Percentiles rank a stretch among this genome's conserved stretches.
These are phyloP conservation scores for cucumber (Cucumis sativus) DNA, from an alignment of 306 rosid species.

Conservation along the genomic window DNA sequence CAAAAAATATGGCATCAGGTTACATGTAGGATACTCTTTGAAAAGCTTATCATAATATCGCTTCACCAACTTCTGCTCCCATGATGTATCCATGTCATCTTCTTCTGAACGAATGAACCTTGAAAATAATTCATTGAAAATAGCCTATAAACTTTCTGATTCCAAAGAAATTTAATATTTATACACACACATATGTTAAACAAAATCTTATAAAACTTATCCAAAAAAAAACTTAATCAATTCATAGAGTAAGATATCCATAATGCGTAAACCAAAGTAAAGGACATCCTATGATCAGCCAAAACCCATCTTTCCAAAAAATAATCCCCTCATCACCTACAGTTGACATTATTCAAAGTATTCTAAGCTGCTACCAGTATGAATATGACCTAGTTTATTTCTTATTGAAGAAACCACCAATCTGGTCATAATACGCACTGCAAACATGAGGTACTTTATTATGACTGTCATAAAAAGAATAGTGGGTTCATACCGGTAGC, in stretches of 20 bases:
- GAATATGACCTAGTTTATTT: neutral
- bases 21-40: slow-evolving; percentile 81
- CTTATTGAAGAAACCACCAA: neutral
- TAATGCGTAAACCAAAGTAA: neutral
- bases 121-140: neutral
- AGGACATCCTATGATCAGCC: neutral
- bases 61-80: slow-evolving; percentile 98
- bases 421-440: neutral
- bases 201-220: neutral
- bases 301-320: neutral
- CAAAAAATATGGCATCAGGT: neutral
- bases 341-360: neutral
- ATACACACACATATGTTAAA: too few species aligned
- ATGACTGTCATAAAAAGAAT: neutral
- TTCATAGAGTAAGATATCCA: neutral
- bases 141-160: neutral
- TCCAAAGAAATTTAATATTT: too few species aligned
- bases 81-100: slow-evolving; percentile 80
- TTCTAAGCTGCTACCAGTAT: neutral
- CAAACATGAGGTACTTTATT: neutral
- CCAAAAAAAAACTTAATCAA: neutral
- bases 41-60: slow-evolving; percentile 86
- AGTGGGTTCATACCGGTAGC: slow-evolving; percentile 46
- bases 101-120: slow-evolving; percentile 92
- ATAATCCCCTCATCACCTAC: neutral